phyloP scores from a whole-genome alignment of 1,284 basidiomycete genomes.

The Vanrija sp. region DNA sequence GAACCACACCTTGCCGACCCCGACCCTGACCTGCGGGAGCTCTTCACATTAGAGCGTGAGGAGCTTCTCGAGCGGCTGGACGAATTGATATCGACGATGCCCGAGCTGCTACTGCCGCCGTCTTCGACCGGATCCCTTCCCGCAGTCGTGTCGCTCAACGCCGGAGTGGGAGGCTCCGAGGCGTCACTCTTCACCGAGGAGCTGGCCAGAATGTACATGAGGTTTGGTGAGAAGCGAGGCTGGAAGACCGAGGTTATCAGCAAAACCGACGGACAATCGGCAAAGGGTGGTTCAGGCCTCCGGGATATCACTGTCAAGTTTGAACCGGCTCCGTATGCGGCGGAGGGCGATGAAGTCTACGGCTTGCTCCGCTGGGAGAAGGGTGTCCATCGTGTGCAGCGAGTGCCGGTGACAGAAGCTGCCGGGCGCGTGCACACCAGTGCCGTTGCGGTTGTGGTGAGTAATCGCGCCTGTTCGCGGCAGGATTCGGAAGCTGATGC shows the following conservation, averaged over 20 bases:
- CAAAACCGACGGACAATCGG: constrained; percentile 52
- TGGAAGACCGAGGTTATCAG: constrained; percentile 49
- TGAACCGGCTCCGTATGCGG: constrained; percentile 50
- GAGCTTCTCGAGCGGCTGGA: constrained; percentile 56
- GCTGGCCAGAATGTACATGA: constrained; percentile 76
- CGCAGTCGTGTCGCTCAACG: constrained; percentile 83
- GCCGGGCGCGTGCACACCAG: constrained; percentile 88
- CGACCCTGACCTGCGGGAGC: constrained; percentile 68
- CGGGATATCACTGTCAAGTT: constrained; percentile 71
- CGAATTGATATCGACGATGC: constrained; percentile 58
- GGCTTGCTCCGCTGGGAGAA: constrained; percentile 82
- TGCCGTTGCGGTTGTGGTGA: constrained; percentile 79
- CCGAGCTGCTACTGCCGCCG: constrained; percentile 66
- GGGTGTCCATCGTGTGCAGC: constrained; percentile 92
- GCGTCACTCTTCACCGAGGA: constrained; percentile 77
- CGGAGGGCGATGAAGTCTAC: constrained; percentile 74
- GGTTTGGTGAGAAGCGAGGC: constrained; percentile 57
- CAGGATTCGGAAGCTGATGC: neutral
- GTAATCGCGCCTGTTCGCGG: constrained; percentile 29
- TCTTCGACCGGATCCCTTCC: constrained; percentile 64
- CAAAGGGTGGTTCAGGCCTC: constrained; percentile 60
- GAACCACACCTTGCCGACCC: constrained; percentile 64
- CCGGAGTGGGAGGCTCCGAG: constrained; percentile 90
- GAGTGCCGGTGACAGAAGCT: constrained; percentile 85
- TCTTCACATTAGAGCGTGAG: constrained; percentile 69